Conservation (phyloP, 139 green algal species). For the Coccomyxa sp. region DNA sequence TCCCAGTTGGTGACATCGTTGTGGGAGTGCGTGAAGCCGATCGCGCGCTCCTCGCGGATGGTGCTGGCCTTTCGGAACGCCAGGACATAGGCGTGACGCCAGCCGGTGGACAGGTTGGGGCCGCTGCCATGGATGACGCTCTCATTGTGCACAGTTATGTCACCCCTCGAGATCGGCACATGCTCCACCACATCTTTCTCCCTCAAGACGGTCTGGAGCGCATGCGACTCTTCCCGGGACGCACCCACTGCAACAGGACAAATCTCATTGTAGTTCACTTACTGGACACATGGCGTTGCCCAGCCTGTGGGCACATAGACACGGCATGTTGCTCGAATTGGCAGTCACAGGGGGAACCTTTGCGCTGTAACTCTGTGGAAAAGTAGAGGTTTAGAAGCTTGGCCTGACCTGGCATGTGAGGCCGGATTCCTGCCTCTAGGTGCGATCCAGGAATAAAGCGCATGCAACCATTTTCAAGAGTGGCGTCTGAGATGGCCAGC, state of each 20-base stretch:
- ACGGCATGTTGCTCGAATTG: background rate
- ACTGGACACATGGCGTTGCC: background rate
- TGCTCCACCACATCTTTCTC: constrained; percentile 22
- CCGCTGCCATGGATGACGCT: constrained; percentile 44
- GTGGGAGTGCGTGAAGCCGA: constrained; percentile 62
- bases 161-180: constrained; percentile 40
- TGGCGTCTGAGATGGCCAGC: constrained; percentile 51
- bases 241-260: constrained; percentile 27
- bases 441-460: constrained; percentile 55
- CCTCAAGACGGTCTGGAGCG: constrained; percentile 31
- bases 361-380: too few relatives aligned
- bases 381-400: background rate
- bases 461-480: constrained; percentile 61
- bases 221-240: constrained; percentile 48
- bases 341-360: too few relatives aligned
- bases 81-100: constrained; percentile 54
- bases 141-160: constrained; percentile 65
- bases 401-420: constrained; percentile 43
- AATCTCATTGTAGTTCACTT: too few relatives aligned
- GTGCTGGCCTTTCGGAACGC: constrained; percentile 39
- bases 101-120: constrained; percentile 39
- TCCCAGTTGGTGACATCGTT: constrained; percentile 40
- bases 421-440: constrained; percentile 38
- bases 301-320: background rate
- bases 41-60: constrained; percentile 48